Percentiles rank a stretch among this genome's conserved stretches.
Conservation (phyloP, 2,329 filamentous ascomycete species). For the Fusarium continuum region DNA sequence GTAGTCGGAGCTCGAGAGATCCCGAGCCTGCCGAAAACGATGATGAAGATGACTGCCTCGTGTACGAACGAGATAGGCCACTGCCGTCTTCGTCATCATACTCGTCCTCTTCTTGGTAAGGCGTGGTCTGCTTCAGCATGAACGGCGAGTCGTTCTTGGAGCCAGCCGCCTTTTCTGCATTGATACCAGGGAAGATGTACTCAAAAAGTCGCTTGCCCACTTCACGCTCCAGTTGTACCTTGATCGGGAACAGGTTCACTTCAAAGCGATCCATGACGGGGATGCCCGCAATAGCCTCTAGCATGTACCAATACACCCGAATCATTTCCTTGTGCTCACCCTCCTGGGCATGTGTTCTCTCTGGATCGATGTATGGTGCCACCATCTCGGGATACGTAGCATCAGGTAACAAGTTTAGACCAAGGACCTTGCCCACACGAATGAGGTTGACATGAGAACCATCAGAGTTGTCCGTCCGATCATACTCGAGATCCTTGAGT, state of each 20-base stretch:
- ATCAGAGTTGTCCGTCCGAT: conserved; percentile 95
- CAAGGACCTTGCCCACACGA: conserved; percentile 86
- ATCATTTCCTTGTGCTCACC: conserved; percentile 80
- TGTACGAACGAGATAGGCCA: conserved; percentile 50
- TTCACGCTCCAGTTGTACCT: conserved; percentile 91
- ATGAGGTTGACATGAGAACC: conserved; percentile 95
- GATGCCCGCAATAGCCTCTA: conserved; percentile 97
- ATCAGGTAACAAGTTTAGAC: conserved; percentile 88
- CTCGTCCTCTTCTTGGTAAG: conserved; percentile 58
- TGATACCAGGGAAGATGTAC: conserved; percentile 93
- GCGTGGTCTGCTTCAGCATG: conserved; percentile 54
- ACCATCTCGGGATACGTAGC: conserved; percentile 98
- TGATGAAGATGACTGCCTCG: conserved; percentile 55
- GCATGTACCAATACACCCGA: conserved; percentile 95
- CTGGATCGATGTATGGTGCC: conserved; percentile 81
- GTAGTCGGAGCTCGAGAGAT: conserved; percentile 82
- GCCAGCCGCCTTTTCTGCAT: conserved; percentile 59
- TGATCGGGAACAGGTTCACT: conserved; percentile 90
- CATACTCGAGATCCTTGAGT: conserved; percentile 88
- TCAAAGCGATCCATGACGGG: conserved; percentile 98
- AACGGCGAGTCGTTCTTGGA: conserved; percentile 70
- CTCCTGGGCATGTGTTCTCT: conserved; percentile 55
- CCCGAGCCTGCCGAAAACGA: conserved; percentile 71
- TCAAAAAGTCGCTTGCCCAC: conserved; percentile 93
- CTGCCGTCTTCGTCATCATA: conserved; percentile 54